phyloP scores from a whole-genome alignment of 768 basidiomycete species.

The Mycena venus region DNA sequence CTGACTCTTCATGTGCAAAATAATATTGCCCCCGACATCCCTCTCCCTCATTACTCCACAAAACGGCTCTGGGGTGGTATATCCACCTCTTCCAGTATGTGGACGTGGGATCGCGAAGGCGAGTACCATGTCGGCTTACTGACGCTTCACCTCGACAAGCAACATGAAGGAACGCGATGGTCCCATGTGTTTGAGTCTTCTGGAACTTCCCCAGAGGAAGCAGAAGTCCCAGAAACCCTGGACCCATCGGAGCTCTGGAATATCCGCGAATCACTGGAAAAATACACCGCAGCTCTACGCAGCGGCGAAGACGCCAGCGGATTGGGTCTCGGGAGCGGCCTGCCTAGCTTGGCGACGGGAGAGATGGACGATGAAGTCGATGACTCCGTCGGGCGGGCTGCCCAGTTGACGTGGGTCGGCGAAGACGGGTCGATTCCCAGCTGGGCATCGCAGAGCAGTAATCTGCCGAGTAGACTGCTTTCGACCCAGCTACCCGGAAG shows the following conservation, averaged over 20 bases:
- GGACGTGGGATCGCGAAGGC: constrained; percentile 92
- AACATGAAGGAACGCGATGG: constrained; percentile 88
- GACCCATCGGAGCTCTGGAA: constrained; percentile 85
- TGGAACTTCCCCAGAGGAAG: constrained; percentile 57
- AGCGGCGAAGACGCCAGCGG: constrained; percentile 72
- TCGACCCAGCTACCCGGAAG: constrained; percentile 78
- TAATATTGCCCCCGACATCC: constrained; percentile 46
- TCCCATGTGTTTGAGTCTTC: constrained; percentile 82
- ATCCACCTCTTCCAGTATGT: constrained; percentile 83
- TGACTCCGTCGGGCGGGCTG: constrained; percentile 74
- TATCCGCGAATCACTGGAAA: constrained; percentile 87
- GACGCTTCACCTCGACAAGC: constrained; percentile 90
- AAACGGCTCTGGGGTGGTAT: constrained; percentile 87
- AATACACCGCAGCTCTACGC: constrained; percentile 80
- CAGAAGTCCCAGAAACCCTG: constrained; percentile 89
- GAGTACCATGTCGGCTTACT: constrained; percentile 77
- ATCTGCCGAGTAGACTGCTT: constrained; percentile 65
- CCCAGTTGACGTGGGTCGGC: constrained; percentile 77
- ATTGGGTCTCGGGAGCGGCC: constrained; percentile 72
- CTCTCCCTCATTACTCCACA: constrained; percentile 70
- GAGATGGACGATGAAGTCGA: constrained; percentile 95
- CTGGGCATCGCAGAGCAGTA: constrained; percentile 44
- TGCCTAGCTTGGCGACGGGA: constrained; percentile 88
- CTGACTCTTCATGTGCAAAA: constrained; percentile 74
- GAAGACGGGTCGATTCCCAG: constrained; percentile 60